Percentiles rank a stretch among this genome's conserved stretches.
These are phyloP conservation scores for Phytophthora sojae DNA, from an alignment of 352 stramenopile species.

Conservation along the genomic window DNA sequence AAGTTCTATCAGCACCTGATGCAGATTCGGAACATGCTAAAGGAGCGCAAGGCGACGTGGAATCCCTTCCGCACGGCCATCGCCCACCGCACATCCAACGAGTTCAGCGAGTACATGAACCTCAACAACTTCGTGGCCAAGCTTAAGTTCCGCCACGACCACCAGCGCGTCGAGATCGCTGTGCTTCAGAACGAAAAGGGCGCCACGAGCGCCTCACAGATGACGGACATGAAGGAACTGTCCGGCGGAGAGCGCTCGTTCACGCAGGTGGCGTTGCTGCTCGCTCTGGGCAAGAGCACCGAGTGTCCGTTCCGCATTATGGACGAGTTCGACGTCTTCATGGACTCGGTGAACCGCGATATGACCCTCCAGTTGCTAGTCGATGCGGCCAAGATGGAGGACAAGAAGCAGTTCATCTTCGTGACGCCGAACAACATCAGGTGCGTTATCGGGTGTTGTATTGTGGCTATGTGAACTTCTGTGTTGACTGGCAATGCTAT, in stretches of 20 bases:
- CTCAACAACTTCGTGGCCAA: background rate
- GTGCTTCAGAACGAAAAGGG: conserved; percentile 2
- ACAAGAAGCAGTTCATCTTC: conserved; percentile 3
- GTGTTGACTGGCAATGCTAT: background rate
- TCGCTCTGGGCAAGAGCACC: background rate
- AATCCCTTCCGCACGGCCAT: background rate
- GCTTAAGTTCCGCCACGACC: background rate
- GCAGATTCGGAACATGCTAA: background rate
- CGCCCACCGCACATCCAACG: background rate
- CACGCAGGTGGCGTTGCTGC: background rate
- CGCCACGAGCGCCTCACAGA: background rate
- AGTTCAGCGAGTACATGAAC: background rate
- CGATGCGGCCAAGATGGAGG: background rate
- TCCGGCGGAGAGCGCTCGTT: background rate
- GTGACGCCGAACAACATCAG: background rate
- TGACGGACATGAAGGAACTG: conserved; percentile 2
- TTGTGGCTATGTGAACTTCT: background rate
- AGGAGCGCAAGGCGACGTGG: background rate
- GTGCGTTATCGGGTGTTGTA: background rate
- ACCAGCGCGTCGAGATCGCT: background rate
- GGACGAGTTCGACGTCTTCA: conserved; percentile 1
- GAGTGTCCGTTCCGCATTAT: conserved; percentile 1
- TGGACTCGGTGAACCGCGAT: background rate
- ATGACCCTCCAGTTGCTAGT: background rate
- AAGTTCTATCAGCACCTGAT: background rate